These are phyloP conservation scores for Chaetomiaceae sp. DNA, from an alignment of 2,329 filamentous ascomycete species.

Conservation along the genomic window DNA sequence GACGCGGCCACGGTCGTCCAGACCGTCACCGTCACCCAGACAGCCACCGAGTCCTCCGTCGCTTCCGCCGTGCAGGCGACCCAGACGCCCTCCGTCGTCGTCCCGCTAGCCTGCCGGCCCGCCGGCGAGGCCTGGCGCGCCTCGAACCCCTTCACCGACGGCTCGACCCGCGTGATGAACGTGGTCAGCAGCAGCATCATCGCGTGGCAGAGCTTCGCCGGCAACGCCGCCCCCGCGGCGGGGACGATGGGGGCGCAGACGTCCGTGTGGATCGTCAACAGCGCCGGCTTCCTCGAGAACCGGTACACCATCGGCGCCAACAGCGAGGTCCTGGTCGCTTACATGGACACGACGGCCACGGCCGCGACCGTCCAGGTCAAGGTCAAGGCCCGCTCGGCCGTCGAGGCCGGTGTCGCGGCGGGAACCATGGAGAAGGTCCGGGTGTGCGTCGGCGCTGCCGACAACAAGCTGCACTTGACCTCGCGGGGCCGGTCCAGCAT, in stretches of 20 bases:
- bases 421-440: background rate
- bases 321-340: background rate
- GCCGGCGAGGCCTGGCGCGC: background rate
- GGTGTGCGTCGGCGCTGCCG: background rate
- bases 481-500: background rate
- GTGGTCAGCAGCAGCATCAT: background rate
- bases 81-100: background rate
- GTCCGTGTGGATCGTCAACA: background rate
- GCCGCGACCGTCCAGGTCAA: background rate
- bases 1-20: background rate
- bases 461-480: background rate
- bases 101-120: conserved; percentile 1
- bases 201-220: conserved; percentile 7
- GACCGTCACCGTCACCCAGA: background rate
- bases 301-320: background rate
- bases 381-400: background rate
- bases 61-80: background rate
- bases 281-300: conserved; percentile 5
- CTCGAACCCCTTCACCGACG: background rate
- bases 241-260: too few relatives aligned
- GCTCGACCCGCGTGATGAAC: conserved; percentile 4
- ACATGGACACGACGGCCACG: background rate
- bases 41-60: background rate
- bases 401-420: background rate
- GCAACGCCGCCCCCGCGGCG: background rate